Evolutionary conservation across 495 filamentous ascomycete genomes (phyloP), one percentile per base, ranked within the genome.

Genomic region (Tuber melanosporum): DNA sequence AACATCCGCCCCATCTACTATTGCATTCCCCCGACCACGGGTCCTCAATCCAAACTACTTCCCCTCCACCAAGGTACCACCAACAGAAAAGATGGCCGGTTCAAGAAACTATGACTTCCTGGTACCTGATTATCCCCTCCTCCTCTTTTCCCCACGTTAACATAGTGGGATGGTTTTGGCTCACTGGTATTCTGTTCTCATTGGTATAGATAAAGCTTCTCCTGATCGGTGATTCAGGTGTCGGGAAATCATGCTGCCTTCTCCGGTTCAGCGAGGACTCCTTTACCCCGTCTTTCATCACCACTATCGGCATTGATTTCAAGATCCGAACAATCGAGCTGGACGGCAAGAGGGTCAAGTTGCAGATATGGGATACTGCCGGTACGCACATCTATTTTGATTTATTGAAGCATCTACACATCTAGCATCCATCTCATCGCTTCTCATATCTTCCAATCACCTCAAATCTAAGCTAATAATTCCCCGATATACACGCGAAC

Each of bases 351-450:
- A 88, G 95, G 72, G 95, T 99, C 76, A 99, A 99, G 87, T 87
- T 99, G 84, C 95, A 99, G 87, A 99, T 99, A 84, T 99, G 95
- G 95, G 95, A 99, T 83, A 99, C 95, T 26, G 95, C 95, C 76
- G 95, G 82, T 83, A 82, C 66, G 76, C 72, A 17, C 52, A 49
- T 62, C 26, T 26, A 66, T 32, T 32, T 15, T 66, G 57, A 32
- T 66, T 66, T 12, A 10, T 26, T 57, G n/a, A 22, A 57, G 8
- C 20, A 57, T 57, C 49, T 57, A 20, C 49, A 57, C 22, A 57
- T 57, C 22, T 57, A 10, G 8, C 49, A 66, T 66, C 57, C 57
- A 66, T 66, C 57, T 66, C 57, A 66, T 66, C 57, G 12, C 57
- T 66, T 66, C 57, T 32, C 57, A 32, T 66, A 66, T 66, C 46